Evolutionary conservation across 352 stramenopile species (phyloP).

Genomic region (Paralagenidium karlingii): DNA sequence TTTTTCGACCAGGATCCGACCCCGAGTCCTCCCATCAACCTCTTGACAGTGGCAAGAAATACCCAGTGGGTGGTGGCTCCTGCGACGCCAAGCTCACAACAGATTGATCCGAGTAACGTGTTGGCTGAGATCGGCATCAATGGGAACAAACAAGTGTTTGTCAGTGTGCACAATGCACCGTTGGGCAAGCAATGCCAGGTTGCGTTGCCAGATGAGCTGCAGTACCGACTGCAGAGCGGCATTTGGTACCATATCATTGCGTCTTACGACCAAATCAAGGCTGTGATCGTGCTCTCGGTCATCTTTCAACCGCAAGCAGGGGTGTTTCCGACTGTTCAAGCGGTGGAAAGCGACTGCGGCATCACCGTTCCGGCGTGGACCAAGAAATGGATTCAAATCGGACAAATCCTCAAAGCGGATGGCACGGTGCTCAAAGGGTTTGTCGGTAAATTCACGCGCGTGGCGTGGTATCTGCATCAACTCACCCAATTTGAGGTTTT

Average conservation of each 20-base stretch:
- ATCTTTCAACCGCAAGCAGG: no score
- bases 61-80: not conserved
- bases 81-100: conserved; percentile 3
- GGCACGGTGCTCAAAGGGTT: conserved; percentile 11
- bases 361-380: no score
- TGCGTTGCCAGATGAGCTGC: no score
- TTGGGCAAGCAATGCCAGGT: no score
- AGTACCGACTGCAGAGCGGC: conserved; percentile 5
- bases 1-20: conserved; percentile 3
- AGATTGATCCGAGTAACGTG: not conserved
- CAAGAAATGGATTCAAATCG: no score
- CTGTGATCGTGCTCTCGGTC: conserved; percentile 23
- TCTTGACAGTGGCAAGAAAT: no score
- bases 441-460: conserved; percentile 19
- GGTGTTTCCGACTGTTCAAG: no score
- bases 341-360: no score
- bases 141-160: not conserved
- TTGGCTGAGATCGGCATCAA: conserved; percentile 8
- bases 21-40: no score
- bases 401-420: no score
- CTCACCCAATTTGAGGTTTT: conserved; percentile 21
- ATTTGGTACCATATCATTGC: conserved; percentile 43
- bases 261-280: conserved; percentile 32
- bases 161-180: no score
- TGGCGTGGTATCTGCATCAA: conserved; percentile 39